Percentiles rank a stretch among this genome's conserved stretches.
Evolutionary conservation across 2,329 filamentous ascomycete genomes (phyloP).

Genomic region (Lasiodiplodia hormozganensis): DNA sequence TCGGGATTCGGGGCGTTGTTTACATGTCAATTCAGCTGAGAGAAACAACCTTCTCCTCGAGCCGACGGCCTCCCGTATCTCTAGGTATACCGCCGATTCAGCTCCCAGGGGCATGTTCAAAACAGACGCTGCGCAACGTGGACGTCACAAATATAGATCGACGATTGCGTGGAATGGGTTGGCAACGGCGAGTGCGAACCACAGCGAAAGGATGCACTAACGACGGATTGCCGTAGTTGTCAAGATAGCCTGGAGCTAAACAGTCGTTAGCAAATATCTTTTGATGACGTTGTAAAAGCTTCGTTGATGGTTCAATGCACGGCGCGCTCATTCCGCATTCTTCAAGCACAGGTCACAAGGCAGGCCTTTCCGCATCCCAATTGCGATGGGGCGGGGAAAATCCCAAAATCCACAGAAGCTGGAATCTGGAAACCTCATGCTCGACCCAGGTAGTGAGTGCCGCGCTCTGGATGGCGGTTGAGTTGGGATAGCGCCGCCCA

Average conservation of each 20-base stretch:
- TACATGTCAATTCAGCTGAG: not conserved
- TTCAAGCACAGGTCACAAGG: not conserved
- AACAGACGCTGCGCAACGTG: not conserved
- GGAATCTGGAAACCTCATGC: not conserved
- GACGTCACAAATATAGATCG: conserved; percentile 3
- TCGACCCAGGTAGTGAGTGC: not conserved
- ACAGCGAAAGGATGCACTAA: not conserved
- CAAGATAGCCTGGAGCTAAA: not conserved
- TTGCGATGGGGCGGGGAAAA: not conserved
- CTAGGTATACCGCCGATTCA: not conserved
- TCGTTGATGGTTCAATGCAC: not conserved
- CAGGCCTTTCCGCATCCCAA: not conserved
- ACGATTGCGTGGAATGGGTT: not conserved
- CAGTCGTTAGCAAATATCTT: not conserved
- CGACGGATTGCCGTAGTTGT: not conserved
- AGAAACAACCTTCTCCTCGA: not conserved
- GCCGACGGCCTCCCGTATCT: not conserved
- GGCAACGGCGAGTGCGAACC: not conserved
- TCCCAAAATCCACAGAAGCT: not conserved
- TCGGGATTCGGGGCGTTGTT: not conserved
- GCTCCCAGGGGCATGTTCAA: not conserved
- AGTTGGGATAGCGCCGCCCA: not conserved
- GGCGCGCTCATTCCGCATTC: conserved; percentile 10
- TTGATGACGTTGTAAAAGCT: not conserved
- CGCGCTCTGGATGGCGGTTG: not conserved